These are phyloP conservation scores for Coprinopsis marcescibilis DNA, from an alignment of 768 basidiomycete genomes.

Conservation along the genomic window DNA sequence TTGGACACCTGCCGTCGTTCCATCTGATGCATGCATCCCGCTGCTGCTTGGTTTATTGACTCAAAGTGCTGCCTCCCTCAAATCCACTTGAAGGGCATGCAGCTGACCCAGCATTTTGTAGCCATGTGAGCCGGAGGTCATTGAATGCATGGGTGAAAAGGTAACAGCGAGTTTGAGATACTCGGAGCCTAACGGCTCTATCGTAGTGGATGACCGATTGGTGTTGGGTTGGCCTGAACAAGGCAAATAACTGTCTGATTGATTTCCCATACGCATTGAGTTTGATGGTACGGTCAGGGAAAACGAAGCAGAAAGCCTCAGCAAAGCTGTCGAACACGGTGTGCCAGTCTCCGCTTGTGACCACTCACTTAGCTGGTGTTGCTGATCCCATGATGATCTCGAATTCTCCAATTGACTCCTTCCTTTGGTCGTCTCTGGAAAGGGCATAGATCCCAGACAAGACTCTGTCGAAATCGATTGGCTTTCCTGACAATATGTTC, in stretches of 20 bases:
- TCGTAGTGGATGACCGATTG: conserved; percentile 25
- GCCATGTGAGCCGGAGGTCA: no score
- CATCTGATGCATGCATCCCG: no score
- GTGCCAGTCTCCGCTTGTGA: conserved; percentile 18
- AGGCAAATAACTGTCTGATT: conserved; percentile 21
- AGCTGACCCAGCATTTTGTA: no score
- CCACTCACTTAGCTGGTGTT: conserved; percentile 12
- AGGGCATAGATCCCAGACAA: conserved; percentile 15
- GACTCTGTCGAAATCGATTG: conserved; percentile 25
- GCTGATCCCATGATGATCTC: conserved; percentile 11
- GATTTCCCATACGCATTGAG: conserved; percentile 21
- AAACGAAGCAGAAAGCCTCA: conserved; percentile 19
- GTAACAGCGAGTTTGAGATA: no score
- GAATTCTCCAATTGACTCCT: conserved; percentile 15
- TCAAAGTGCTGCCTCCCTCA: no score
- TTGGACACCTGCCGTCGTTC: no score
- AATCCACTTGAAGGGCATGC: no score
- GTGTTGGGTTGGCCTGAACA: conserved; percentile 9
- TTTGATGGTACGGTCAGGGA: conserved; percentile 22
- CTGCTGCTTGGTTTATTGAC: no score
- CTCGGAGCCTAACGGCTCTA: conserved; percentile 22
- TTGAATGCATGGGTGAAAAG: no score
- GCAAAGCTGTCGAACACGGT: conserved; percentile 16
- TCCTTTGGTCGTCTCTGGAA: conserved; percentile 10
- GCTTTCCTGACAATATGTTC: conserved; percentile 18